Base-by-base conservation (phyloP, 2,329 filamentous ascomycete genomes). In the Microascus cirrosus region DNA sequence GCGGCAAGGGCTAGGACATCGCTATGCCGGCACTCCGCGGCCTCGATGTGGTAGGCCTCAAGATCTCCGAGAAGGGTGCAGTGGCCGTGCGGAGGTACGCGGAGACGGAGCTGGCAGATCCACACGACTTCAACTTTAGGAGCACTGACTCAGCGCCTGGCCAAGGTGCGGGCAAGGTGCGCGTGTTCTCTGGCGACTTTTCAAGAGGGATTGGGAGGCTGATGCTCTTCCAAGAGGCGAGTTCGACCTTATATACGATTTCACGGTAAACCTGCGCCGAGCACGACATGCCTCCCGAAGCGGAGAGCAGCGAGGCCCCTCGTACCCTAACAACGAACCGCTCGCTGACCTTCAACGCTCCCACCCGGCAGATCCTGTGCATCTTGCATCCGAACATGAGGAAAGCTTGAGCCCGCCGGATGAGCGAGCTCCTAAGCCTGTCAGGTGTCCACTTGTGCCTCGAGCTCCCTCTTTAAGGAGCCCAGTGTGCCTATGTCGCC, bases 41-140 rank as follows among this genome's bases (percentile, higher is more conserved):
- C 34, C 24, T 57, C 32, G 55, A 60, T 20, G 32, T 69, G 4
- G 59, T 61, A 0, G 64, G 63, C 2, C 48, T 57, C 28, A 32
- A 57, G 36, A 34, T 57, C 32, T 57, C 55, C 22, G 22, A 35
- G 15, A 51, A 10, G 20, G 48, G 45, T 13, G 32, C 34, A 1
- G 35, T 36, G 32, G 34, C 34, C 12, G 48, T 48, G 1, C 18
- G 35, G 25, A 48, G 45, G 2, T 53, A 57, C 7, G 48, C 48
- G 11, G 45, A 15, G 3, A 12, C 18, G 2, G 55, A 57, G 34
- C 24, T 53, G 6, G 48, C 20, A 5, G 55, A 53, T 12, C 55
- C 55, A 11, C 15, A 11, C 12, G 32, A 8, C 7, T 28, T 39
- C 24, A 52, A 57, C 32, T 53, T 52, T 18, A 32, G 55, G 7